Evolutionary conservation across 176 grass and related monocot genomes (phyloP).

Genomic region (Cenchrus purpureus): DNA sequence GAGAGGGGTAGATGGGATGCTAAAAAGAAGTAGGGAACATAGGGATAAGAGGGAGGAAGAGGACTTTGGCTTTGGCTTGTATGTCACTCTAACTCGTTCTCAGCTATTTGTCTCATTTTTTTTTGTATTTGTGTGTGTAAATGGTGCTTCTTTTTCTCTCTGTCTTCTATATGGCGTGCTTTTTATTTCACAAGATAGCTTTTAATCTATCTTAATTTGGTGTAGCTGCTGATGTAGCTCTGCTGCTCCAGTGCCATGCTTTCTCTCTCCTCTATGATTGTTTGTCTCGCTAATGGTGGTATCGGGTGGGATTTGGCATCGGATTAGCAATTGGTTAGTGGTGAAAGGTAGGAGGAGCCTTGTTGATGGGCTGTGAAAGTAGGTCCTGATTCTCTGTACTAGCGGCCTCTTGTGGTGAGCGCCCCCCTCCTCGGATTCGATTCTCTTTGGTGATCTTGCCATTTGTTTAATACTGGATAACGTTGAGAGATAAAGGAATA

Average conservation of each 20-base stretch:
- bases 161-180: not conserved
- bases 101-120: not conserved
- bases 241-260: not conserved
- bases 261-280: slow-evolving; percentile 65
- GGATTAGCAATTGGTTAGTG: slow-evolving; percentile 21
- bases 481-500: not conserved
- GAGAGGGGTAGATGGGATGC: not conserved
- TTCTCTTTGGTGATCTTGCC: slow-evolving; percentile 16
- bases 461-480: slow-evolving; percentile 7
- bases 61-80: slow-evolving; percentile 38
- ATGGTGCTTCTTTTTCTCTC: not conserved
- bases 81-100: slow-evolving; percentile 27
- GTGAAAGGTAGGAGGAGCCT: not conserved
- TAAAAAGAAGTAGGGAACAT: not conserved
- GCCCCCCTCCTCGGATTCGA: slow-evolving; percentile 16
- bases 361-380: slow-evolving; percentile 32
- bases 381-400: slow-evolving; percentile 30
- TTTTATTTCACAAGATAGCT: not conserved
- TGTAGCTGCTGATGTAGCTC: slow-evolving; percentile 21
- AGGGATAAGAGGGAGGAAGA: not conserved
- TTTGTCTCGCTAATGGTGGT: slow-evolving; percentile 21
- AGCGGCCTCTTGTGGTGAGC: not conserved
- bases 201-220: not conserved
- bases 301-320: slow-evolving; percentile 17
- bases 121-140: not conserved